A percentile compares a stretch with the other conserved stretches of the same genome.
Evolutionary conservation across 441 rosid species (phyloP).

Genomic region (Aquilaria agallochum): DNA sequence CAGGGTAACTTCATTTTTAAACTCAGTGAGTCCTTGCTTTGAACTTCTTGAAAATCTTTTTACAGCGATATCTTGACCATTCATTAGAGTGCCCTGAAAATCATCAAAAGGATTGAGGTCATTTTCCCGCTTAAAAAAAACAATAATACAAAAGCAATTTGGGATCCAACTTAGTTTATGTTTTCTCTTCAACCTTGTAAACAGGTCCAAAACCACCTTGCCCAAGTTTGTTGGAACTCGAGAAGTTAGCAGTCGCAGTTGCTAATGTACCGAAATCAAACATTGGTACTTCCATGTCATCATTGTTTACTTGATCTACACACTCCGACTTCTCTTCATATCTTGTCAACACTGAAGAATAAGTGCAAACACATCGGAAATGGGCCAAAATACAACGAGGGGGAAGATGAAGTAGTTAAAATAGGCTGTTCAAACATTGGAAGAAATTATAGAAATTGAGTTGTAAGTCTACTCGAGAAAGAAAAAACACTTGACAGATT

Average conservation of each 20-base stretch:
- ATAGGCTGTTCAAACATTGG: too few species aligned
- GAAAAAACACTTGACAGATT: too few species aligned
- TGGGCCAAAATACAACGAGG: too few species aligned
- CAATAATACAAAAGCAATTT: not conserved
- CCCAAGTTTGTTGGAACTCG: conserved; percentile 15
- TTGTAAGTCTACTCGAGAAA: too few species aligned
- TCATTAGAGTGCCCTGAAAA: conserved; percentile 2
- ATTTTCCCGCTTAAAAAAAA: not conserved
- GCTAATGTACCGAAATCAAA: not conserved
- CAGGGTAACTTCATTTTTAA: conserved; percentile 9
- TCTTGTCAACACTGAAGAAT: too few species aligned
- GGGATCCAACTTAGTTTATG: not conserved
- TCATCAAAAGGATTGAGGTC: not conserved
- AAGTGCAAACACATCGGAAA: too few species aligned
- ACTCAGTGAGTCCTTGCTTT: conserved; percentile 2
- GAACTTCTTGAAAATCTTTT: conserved; percentile 15
- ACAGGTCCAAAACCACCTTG: conserved; percentile 19
- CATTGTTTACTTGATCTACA: too few species aligned
- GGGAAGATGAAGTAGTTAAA: too few species aligned
- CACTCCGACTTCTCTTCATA: too few species aligned
- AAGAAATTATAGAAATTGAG: too few species aligned
- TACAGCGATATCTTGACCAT: conserved; percentile 14
- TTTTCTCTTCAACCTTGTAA: conserved; percentile 9
- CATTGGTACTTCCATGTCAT: too few species aligned
- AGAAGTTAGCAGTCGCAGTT: conserved; percentile 12